Percentiles rank a stretch among this genome's conserved stretches.
These are phyloP conservation scores for Cavenderia fasciculata DNA, from an alignment of 78 protist genomes.

Conservation along the genomic window DNA sequence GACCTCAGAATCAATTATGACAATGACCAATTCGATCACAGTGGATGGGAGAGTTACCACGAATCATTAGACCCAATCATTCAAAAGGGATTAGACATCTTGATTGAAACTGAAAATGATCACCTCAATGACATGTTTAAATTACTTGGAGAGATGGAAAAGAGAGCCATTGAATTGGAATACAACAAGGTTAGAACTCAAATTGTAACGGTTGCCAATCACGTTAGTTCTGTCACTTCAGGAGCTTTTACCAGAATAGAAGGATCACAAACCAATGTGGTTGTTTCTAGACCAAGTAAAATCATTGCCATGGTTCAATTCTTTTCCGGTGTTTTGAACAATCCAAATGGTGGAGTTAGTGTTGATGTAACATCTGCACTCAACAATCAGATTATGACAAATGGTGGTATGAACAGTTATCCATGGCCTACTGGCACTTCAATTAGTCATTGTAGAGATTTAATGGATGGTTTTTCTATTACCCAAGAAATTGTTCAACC, in stretches of 20 bases:
- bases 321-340: background rate
- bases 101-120: background rate
- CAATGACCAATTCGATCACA: background rate
- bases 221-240: background rate
- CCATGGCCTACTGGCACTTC: background rate
- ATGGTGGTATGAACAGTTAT: background rate
- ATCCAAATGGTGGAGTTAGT: background rate
- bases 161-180: background rate
- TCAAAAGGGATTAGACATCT: conserved; percentile 2
- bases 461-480: background rate
- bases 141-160: background rate
- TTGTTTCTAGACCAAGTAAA: background rate
- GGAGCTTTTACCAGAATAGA: background rate
- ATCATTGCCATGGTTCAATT: background rate
- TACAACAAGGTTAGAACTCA: background rate
- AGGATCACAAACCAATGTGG: background rate
- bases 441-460: background rate
- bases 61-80: conserved; percentile 6
- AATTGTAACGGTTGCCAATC: background rate
- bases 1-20: background rate
- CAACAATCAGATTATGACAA: background rate
- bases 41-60: background rate
- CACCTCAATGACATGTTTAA: conserved; percentile 16
- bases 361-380: background rate
- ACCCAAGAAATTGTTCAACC: background rate